Evolutionary conservation across 1,139 yeast species (phyloP), one percentile per base, ranked within the genome.

Genomic region (Pichia sp.): DNA sequence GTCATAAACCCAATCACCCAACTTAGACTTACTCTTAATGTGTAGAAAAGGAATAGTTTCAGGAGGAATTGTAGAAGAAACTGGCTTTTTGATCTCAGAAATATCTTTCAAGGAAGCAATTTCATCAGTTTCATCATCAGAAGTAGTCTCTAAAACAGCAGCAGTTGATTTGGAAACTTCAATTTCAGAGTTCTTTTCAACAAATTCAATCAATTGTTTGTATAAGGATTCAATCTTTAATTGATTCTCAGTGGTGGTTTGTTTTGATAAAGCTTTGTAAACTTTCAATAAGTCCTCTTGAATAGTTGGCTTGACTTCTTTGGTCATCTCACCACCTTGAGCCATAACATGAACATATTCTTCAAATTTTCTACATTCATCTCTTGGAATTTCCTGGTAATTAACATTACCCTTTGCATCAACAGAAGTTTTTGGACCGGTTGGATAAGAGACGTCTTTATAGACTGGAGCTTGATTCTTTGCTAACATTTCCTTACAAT

Each of bases 331-430:
- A 55, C 95, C 91, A 67, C 98, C 98, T 59, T 78, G 81, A 41
- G 97, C 95, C 97, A 91, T 89, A 65, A 86, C 96, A 60, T 79
- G 77, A 52, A 91, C 97, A 60, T 91, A 91, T 63, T 89, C 94
- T 67, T 93, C 96, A 51, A 91, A 77, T 64, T 91, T 91, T 68
- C 97, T 81, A 51, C 89, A 94, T 45, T 91, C 75, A 36, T 91
- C 86, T 65, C 95, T 84, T 61, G 86, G 80, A 48, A 74, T 81
- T 69, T 91, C 98, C 50, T 77, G 72, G 66, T 86, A 91, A 46
- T 72, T 72, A 58, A 91, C 75, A 61, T 79, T 84, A 67, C 98
- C 98, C 69, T 83, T 86, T 50, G 79, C 74, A 58, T 85, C 94
- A 54, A 91, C 82, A 40, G 77, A 71, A 39, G 98, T 91, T 64